These are phyloP conservation scores for Calonectria multiphialidica DNA, from an alignment of 2,329 filamentous ascomycete genomes.

Conservation along the genomic window DNA sequence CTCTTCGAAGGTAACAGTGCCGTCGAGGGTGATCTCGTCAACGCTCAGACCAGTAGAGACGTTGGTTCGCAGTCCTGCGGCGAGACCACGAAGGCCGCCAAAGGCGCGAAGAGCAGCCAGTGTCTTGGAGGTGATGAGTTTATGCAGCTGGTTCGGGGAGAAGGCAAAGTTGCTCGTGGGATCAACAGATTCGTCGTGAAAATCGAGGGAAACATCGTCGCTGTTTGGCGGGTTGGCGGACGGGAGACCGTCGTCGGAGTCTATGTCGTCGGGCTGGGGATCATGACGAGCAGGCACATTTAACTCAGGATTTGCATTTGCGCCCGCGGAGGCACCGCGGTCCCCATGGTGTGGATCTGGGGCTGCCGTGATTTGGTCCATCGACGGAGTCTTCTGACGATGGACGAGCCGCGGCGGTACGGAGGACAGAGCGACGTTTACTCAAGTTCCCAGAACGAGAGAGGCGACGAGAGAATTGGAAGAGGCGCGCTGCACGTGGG, in stretches of 20 bases:
- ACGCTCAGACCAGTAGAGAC: slow-evolving; percentile 59
- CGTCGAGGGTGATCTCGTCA: slow-evolving; percentile 62
- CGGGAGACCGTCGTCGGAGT: slow-evolving; percentile 14
- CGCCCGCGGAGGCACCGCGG: background rate
- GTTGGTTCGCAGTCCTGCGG: slow-evolving; percentile 63
- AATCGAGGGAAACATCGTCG: slow-evolving; percentile 16
- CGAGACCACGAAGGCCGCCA: slow-evolving; percentile 66
- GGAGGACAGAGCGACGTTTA: background rate
- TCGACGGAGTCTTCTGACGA: slow-evolving; percentile 30
- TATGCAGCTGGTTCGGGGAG: slow-evolving; percentile 64
- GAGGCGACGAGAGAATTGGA: slow-evolving; percentile 15
- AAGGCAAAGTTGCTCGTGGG: slow-evolving; percentile 64
- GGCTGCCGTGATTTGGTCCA: slow-evolving; percentile 46
- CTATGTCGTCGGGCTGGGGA: slow-evolving; percentile 17
- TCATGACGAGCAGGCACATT: slow-evolving; percentile 23
- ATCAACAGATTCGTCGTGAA: slow-evolving; percentile 35
- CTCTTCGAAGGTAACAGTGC: slow-evolving; percentile 61
- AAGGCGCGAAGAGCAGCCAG: slow-evolving; percentile 62
- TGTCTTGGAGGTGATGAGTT: slow-evolving; percentile 63
- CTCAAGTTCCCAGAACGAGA: slow-evolving; percentile 3
- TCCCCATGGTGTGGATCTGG: slow-evolving; percentile 34
- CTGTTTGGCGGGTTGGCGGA: slow-evolving; percentile 15
- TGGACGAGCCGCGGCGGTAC: slow-evolving; percentile 30
- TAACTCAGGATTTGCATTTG: slow-evolving; percentile 21
- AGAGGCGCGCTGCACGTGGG: slow-evolving; percentile 25